These are phyloP conservation scores for Craspedostauros australis DNA, from an alignment of 108 stramenopile species.

Conservation along the genomic window DNA sequence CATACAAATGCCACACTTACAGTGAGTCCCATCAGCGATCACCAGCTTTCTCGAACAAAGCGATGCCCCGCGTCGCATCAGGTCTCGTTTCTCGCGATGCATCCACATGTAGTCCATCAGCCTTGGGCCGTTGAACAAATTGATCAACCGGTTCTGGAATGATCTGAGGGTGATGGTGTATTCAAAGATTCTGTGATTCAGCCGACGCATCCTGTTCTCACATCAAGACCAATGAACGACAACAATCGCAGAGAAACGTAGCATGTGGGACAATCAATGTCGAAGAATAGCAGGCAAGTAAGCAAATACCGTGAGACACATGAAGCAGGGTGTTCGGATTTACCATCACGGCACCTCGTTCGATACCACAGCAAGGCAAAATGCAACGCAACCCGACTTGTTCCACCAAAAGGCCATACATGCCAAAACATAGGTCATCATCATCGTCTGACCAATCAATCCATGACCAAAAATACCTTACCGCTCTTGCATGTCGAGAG, in stretches of 20 bases:
- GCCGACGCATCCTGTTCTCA: conserved; percentile 9
- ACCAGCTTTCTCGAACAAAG: conserved; percentile 25
- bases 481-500: conserved; percentile 23
- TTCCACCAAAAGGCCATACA: too few species aligned
- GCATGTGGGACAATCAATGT: too few species aligned
- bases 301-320: too few species aligned
- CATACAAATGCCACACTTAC: too few species aligned
- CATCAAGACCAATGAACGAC: background rate
- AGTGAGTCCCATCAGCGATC: conserved; percentile 24
- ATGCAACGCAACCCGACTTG: too few species aligned
- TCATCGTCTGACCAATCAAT: background rate
- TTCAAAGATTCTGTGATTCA: conserved; percentile 31
- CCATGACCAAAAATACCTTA: conserved; percentile 1
- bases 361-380: too few species aligned
- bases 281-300: too few species aligned
- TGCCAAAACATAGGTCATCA: too few species aligned
- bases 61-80: conserved; percentile 17
- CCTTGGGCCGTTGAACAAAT: conserved; percentile 16
- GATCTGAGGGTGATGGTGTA: conserved; percentile 16
- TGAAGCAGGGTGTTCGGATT: too few species aligned
- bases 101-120: conserved; percentile 22
- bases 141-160: conserved; percentile 22
- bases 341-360: too few species aligned
- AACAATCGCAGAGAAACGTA: background rate
- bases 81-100: conserved; percentile 18